Percentiles rank a stretch among this genome's conserved stretches.
Conservation (phyloP, 805 yeast genomes). For the Candida chauliodis region DNA sequence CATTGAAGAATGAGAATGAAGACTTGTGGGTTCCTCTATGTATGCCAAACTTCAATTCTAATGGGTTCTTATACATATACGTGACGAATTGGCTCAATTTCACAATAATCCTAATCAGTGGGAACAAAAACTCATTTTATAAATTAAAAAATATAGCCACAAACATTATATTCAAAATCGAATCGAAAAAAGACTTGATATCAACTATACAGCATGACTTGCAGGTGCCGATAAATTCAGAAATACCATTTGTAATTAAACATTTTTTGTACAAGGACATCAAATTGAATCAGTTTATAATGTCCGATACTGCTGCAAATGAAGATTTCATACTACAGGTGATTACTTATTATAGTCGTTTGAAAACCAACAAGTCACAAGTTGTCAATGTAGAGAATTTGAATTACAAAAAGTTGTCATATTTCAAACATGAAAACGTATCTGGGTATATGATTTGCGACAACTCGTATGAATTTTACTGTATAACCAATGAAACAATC, state of each 20-base stretch:
- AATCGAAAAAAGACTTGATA: slow-evolving; percentile 16
- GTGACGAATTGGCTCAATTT: slow-evolving; percentile 40
- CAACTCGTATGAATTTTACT: slow-evolving; percentile 32
- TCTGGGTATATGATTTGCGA: slow-evolving; percentile 33
- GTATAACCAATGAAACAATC: slow-evolving; percentile 42
- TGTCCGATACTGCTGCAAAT: slow-evolving; percentile 12
- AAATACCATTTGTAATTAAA: slow-evolving; percentile 42
- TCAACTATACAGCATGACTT: slow-evolving; percentile 11
- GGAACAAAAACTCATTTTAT: slow-evolving; percentile 76
- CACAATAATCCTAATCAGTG: slow-evolving; percentile 51
- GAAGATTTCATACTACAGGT: slow-evolving; percentile 22
- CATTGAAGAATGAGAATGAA: slow-evolving; percentile 32
- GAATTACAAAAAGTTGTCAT: slow-evolving; percentile 40
- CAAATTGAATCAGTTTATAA: slow-evolving; percentile 61
- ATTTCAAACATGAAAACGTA: slow-evolving; percentile 35
- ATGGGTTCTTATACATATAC: slow-evolving; percentile 83
- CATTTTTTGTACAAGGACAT: slow-evolving; percentile 82
- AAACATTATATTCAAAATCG: slow-evolving; percentile 39
- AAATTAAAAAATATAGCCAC: slow-evolving; percentile 63
- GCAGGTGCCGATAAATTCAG: slow-evolving; percentile 20
- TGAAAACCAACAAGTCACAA: slow-evolving; percentile 2
- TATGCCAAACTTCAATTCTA: slow-evolving; percentile 82
- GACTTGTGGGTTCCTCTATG: slow-evolving; percentile 95
- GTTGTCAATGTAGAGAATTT: slow-evolving; percentile 6
- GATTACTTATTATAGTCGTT: slow-evolving; percentile 25